Conservation (phyloP, 495 filamentous ascomycete species). For the Penicillium ucsense region DNA sequence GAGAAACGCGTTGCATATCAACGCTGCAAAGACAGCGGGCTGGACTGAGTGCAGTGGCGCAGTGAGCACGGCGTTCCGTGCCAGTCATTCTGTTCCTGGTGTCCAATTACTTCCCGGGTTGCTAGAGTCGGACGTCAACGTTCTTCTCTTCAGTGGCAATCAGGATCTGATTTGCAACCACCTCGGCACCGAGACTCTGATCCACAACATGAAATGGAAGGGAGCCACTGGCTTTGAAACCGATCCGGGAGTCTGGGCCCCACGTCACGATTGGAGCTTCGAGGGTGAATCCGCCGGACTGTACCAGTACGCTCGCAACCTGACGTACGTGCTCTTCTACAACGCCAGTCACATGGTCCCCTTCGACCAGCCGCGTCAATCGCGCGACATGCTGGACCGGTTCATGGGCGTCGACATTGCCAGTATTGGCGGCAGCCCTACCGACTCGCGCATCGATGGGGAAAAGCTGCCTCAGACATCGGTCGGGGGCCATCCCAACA, state of each 20-base stretch:
- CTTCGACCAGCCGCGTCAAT: constrained; percentile 79
- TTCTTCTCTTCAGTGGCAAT: constrained; percentile 86
- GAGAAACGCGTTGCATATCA: constrained; percentile 68
- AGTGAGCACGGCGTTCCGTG: constrained; percentile 61
- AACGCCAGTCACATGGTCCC: constrained; percentile 97
- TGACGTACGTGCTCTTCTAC: constrained; percentile 93
- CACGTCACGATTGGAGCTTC: constrained; percentile 86
- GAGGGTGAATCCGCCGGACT: constrained; percentile 83
- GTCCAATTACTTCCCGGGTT: constrained; percentile 68
- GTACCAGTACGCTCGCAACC: constrained; percentile 87
- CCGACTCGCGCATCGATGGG: constrained; percentile 81
- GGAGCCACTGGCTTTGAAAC: constrained; percentile 85
- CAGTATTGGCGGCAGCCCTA: constrained; percentile 75
- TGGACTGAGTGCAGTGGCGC: constrained; percentile 85
- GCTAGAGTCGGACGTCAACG: constrained; percentile 57
- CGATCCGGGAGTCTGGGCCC: constrained; percentile 82
- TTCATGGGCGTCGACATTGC: constrained; percentile 92
- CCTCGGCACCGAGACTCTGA: constrained; percentile 83
- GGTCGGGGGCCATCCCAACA: constrained; percentile 81
- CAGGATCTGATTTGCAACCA: constrained; percentile 97
- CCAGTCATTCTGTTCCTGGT: constrained; percentile 58
- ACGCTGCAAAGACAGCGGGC: constrained; percentile 66
- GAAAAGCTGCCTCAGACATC: constrained; percentile 75
- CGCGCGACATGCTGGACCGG: constrained; percentile 92
- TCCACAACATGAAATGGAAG: constrained; percentile 87